Percentiles rank a stretch among this genome's conserved stretches.
Conservation (phyloP, 192 early-diverging fungal species). For the Chytriomyces sp. region DNA sequence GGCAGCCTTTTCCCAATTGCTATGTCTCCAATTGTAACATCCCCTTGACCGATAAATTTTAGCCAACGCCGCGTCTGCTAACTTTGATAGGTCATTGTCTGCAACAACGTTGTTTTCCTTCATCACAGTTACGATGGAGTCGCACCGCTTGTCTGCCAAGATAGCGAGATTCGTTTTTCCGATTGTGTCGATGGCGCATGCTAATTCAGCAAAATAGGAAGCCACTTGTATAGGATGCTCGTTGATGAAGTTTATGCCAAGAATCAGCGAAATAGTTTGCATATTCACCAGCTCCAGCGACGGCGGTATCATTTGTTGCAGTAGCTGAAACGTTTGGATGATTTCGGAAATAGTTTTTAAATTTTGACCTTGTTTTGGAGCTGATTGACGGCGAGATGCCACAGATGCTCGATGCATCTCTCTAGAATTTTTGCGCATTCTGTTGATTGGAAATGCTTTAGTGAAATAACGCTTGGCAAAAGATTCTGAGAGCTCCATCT, state of each 20-base stretch:
- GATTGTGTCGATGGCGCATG: not conserved
- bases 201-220: conserved; percentile 18
- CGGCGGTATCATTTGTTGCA: conserved; percentile 1
- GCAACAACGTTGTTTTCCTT: not conserved
- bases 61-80: not conserved
- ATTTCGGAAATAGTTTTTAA: conserved; percentile 5
- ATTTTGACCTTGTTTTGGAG: not conserved
- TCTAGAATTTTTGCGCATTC: not conserved
- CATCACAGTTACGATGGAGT: not conserved
- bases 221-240: conserved; percentile 4
- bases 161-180: not conserved
- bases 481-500: not conserved
- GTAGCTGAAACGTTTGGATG: conserved; percentile 8
- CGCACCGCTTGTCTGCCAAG: not conserved
- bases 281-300: conserved; percentile 13
- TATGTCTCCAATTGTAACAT: not conserved
- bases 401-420: not conserved
- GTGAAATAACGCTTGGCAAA: not conserved
- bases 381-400: not conserved
- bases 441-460: conserved; percentile 1
- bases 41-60: not conserved
- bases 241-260: not conserved
- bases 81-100: not conserved
- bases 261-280: conserved; percentile 11
- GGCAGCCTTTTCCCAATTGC: conserved; percentile 6